Evolutionary conservation across 1,284 basidiomycete species (phyloP), one percentile per base, ranked within the genome.

Genomic region (Cystobasidium sp.): DNA sequence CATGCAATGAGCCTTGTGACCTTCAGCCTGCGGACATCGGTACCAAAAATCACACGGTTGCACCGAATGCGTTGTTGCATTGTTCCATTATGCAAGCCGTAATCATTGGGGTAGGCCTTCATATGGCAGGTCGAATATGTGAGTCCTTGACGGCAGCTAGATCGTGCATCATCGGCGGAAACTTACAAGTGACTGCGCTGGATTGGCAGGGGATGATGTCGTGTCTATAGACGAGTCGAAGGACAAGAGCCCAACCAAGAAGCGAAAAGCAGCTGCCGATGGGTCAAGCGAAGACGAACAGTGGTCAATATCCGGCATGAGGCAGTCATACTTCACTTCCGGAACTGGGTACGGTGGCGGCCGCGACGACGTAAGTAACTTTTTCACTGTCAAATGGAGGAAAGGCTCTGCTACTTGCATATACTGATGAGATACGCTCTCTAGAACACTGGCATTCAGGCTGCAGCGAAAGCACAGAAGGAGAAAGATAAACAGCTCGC

Each of bases 341-440:
- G 93, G 93, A 0, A 89, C 87, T 20, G 93, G 93, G 14, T 96
- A 95, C 83, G 92, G 90, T 46, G 93, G 93, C 1, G 84, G 84
- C 14, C 86, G 86, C 76, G 93, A 94, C 84, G 92, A 95, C 83
- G 93, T 93, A 81, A 84, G 91, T 78, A 0, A 8, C 6, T 24
- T 83, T 24, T 37, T 7, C 20, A 55, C 64, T 62, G 22, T 58
- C n/a, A 31, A 43, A 14, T 22, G 24, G 14, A n/a, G 2, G 16
- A 20, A 41, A 22, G n/a, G 18, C 12, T 20, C 43, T 43, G 31
- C 31, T 5, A 31, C 2, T 31, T 31, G 31, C 31, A 31, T 31
- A 31, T 31, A 31, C 10, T 20, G 44, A 44, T 58, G 61, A 61
- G 59, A 74, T 61, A 74, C 43, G 75, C 64, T 20, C 66, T 59